Conservation (phyloP, 2,329 filamentous ascomycete genomes). For the Colletotrichum paranaense region DNA sequence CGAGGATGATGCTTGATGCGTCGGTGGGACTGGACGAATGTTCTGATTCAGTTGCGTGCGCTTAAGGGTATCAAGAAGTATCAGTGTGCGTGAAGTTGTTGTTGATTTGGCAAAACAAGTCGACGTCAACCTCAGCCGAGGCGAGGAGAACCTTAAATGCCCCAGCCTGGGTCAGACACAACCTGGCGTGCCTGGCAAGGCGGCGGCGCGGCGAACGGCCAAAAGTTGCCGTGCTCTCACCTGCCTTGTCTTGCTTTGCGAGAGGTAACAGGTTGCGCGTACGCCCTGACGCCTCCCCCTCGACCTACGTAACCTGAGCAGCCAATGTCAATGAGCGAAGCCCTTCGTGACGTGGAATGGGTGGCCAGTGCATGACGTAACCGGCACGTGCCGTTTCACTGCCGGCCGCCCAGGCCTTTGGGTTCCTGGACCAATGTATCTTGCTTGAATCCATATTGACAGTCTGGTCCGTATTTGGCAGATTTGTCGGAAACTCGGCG, state of each 20-base stretch:
- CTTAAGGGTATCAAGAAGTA: slow-evolving; percentile 6
- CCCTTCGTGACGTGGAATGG: slow-evolving; percentile 12
- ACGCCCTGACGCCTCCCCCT: slow-evolving; percentile 22
- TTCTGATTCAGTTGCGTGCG: slow-evolving; percentile 5
- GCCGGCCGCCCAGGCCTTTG: slow-evolving; percentile 5
- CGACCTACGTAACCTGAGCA: background rate
- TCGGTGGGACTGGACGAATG: background rate
- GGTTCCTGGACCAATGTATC: slow-evolving; percentile 5
- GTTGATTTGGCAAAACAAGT: slow-evolving; percentile 5
- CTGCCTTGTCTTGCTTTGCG: background rate
- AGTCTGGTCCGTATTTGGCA: background rate
- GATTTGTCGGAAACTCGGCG: background rate
- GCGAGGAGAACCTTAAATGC: slow-evolving; percentile 30
- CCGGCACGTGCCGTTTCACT: slow-evolving; percentile 30
- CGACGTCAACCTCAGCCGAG: slow-evolving; percentile 2
- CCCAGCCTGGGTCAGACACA: background rate
- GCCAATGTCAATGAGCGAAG: slow-evolving; percentile 20
- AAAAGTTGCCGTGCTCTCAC: slow-evolving; percentile 22
- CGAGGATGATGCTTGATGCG: slow-evolving; percentile 30
- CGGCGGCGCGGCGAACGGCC: slow-evolving; percentile 2
- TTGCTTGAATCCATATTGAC: background rate
- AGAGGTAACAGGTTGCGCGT: slow-evolving; percentile 19
- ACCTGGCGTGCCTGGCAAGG: slow-evolving; percentile 3
- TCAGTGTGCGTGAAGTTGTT: background rate
- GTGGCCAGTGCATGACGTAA: slow-evolving; percentile 22